Conservation (phyloP, 2,329 filamentous ascomycete genomes). For the Colletotrichum salicis region DNA sequence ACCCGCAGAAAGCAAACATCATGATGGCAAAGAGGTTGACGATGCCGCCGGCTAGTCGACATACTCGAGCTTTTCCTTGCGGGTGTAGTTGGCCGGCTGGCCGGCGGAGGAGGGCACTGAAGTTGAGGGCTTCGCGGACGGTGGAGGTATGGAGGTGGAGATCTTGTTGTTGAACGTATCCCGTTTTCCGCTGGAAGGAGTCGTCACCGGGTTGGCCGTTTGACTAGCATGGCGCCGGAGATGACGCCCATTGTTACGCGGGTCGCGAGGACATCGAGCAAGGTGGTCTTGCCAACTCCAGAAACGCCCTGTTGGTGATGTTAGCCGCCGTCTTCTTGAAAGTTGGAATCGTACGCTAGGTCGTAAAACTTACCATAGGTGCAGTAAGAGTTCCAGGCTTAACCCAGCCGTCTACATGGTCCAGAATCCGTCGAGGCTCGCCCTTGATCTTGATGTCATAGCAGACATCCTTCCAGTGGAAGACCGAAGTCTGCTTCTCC, state of each 20-base stretch:
- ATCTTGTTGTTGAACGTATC: slow-evolving; percentile 75
- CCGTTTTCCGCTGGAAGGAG: slow-evolving; percentile 75
- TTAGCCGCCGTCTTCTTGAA: not conserved
- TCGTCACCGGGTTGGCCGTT: slow-evolving; percentile 71
- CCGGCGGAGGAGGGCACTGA: slow-evolving; percentile 75
- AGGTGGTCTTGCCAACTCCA: slow-evolving; percentile 58
- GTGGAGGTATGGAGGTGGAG: slow-evolving; percentile 37
- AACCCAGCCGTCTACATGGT: slow-evolving; percentile 76
- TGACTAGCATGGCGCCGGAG: slow-evolving; percentile 73
- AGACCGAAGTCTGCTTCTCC: slow-evolving; percentile 67
- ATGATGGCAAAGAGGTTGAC: slow-evolving; percentile 73
- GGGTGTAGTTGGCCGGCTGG: slow-evolving; percentile 66
- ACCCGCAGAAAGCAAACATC: slow-evolving; percentile 67
- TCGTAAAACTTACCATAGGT: slow-evolving; percentile 64
- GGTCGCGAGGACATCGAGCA: slow-evolving; percentile 69
- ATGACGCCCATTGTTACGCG: slow-evolving; percentile 76
- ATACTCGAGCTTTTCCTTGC: slow-evolving; percentile 40
- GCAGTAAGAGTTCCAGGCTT: slow-evolving; percentile 75
- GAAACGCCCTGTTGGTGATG: slow-evolving; percentile 24
- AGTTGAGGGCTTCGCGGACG: slow-evolving; percentile 73
- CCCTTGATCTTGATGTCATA: slow-evolving; percentile 76
- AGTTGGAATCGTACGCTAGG: too few relatives aligned
- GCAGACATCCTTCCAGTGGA: slow-evolving; percentile 75
- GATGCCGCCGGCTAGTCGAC: slow-evolving; percentile 68
- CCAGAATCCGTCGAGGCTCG: slow-evolving; percentile 69